Evolutionary conservation across 2,329 filamentous ascomycete species (phyloP), one percentile per base, ranked within the genome.

Genomic region (Hymenoscyphus albidus): DNA sequence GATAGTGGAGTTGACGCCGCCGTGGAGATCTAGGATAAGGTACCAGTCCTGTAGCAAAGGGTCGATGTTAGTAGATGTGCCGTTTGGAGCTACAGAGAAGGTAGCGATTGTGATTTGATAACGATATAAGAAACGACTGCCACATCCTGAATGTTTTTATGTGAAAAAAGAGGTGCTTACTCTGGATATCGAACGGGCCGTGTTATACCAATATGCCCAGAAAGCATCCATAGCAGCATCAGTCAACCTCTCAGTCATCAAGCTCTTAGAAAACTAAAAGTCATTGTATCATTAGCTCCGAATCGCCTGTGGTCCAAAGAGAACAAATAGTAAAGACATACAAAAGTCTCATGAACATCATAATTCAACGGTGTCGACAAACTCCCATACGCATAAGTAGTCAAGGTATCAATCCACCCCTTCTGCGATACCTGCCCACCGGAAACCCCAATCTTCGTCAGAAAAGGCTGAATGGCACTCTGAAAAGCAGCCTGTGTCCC

Each of bases 321-420:
- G 22, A 27, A 27, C 0, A 10, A 14, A 13, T 4, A 2, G n/a
- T 6, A 38, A 7, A 59, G 12, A 64, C 67, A 63, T 57, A 69
- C 67, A 40, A 69, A 69, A 12, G 67, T 69, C 42, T 69, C 67
- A 61, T 68, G 65, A 61, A 68, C 32, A 64, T 67, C 64, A 62
- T 67, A 67, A 38, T 69, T 63, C 18, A 69, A 48, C 0, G 61
- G 58, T 5, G 64, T 65, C 42, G 54, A 59, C 38, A 69, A 42
- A 44, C 48, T 63, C 54, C 51, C 58, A 58, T 69, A 67, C 4
- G 67, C 67, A 64, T 64, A 67, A 32, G 57, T 64, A 22, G 14
- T 67, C 64, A 69, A 44, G 3, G 62, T 55, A 38, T 63, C 64
- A 42, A 69, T 64, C 60, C 64, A 69, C 16, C 63, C 67, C 59